These are phyloP conservation scores for Ogataea nitratoaversa DNA, from an alignment of 805 yeast species.

Conservation along the genomic window DNA sequence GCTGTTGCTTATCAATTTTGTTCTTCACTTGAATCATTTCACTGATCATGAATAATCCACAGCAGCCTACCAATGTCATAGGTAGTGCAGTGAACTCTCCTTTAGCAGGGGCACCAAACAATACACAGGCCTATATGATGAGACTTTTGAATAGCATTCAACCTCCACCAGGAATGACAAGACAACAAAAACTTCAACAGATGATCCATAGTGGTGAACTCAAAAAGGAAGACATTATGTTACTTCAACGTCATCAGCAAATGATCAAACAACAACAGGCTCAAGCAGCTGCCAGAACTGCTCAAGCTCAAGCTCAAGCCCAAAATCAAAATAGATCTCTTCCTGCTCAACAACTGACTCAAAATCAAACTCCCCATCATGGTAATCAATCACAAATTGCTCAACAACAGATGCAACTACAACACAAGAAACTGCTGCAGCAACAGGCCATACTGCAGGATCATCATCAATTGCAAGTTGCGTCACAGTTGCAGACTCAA, in stretches of 20 bases:
- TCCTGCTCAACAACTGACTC: background rate
- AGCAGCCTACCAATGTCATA: constrained; percentile 6
- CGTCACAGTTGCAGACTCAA: background rate
- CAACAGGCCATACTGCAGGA: constrained; percentile 1
- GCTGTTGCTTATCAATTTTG: too few relatives aligned
- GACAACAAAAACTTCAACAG: constrained; percentile 30
- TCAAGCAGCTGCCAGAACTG: constrained; percentile 4
- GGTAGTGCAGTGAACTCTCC: constrained; percentile 9
- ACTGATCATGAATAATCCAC: background rate
- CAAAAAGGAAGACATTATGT: constrained; percentile 27
- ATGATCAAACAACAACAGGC: constrained; percentile 26
- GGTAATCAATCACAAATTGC: constrained; percentile 1
- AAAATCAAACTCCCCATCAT: constrained; percentile 1
- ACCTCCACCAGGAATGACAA: constrained; percentile 32
- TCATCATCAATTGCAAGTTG: constrained; percentile 6
- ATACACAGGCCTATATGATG: constrained; percentile 25
- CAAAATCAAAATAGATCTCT: constrained; percentile 5
- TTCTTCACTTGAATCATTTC: too few relatives aligned
- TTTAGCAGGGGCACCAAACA: constrained; percentile 7
- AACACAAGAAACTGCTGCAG: constrained; percentile 1
- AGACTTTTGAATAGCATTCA: constrained; percentile 27
- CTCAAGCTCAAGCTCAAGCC: constrained; percentile 15
- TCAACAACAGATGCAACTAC: constrained; percentile 1
- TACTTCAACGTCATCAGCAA: constrained; percentile 31
- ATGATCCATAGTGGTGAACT: constrained; percentile 29